These are phyloP conservation scores for Diaporthe vexans DNA, from an alignment of 2,329 filamentous ascomycete species.

Conservation along the genomic window DNA sequence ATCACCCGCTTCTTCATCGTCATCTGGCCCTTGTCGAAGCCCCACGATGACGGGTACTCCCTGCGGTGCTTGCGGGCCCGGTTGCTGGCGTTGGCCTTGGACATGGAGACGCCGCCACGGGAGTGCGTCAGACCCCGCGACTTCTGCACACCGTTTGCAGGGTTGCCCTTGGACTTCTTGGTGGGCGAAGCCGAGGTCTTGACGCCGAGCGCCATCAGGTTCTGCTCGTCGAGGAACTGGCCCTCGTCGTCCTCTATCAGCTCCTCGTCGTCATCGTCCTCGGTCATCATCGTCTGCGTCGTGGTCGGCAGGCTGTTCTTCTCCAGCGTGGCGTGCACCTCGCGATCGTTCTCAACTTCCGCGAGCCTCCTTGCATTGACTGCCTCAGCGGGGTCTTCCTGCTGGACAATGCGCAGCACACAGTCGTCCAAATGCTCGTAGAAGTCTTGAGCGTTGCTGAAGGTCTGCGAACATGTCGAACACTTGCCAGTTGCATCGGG, in stretches of 20 bases:
- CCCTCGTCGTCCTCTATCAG: conserved; percentile 70
- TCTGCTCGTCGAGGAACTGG: conserved; percentile 66
- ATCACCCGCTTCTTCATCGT: conserved; percentile 98
- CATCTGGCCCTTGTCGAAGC: conserved; percentile 92
- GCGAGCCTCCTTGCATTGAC: conserved; percentile 77
- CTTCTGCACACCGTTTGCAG: conserved; percentile 71
- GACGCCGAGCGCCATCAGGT: conserved; percentile 60
- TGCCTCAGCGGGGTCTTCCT: conserved; percentile 77
- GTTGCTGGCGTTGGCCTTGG: conserved; percentile 57
- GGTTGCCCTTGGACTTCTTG: conserved; percentile 71
- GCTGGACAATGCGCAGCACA: conserved; percentile 78
- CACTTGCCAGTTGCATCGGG: conserved; percentile 92
- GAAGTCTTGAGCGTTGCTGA: conserved; percentile 95
- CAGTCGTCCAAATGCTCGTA: conserved; percentile 95
- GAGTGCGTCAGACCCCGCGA: conserved; percentile 83
- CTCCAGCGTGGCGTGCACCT: conserved; percentile 73
- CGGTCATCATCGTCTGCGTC: conserved; percentile 49
- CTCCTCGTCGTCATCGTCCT: conserved; percentile 60
- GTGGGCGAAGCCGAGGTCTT: conserved; percentile 60
- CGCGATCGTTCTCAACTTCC: conserved; percentile 74
- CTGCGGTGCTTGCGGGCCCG: conserved; percentile 90
- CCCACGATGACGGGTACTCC: conserved; percentile 95
- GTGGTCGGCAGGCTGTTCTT: conserved; percentile 71
- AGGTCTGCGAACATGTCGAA: conserved; percentile 92
- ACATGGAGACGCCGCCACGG: conserved; percentile 76